Conservation (phyloP, 2,329 filamentous ascomycete genomes). For the Exophiala viscosa region DNA sequence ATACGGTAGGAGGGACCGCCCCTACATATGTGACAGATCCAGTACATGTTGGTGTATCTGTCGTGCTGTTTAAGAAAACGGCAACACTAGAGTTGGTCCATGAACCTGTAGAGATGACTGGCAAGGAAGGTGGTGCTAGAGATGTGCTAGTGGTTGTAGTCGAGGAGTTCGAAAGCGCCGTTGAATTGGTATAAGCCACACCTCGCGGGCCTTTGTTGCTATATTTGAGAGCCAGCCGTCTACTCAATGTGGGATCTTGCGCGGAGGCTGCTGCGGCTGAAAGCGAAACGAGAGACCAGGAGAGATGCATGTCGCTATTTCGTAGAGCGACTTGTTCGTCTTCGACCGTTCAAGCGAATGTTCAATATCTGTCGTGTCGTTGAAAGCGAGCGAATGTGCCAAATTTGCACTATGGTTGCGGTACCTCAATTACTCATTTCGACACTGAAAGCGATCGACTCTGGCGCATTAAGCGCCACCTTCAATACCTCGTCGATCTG, state of each 20-base stretch:
- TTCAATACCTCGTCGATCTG: neutral
- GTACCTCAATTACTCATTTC: neutral
- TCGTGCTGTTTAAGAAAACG: conserved; percentile 2
- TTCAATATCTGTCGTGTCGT: neutral
- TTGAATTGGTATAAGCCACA: conserved; percentile 12
- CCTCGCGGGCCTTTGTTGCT: conserved; percentile 1
- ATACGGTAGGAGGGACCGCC: conserved; percentile 25
- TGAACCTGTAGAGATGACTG: neutral
- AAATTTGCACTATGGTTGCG: neutral
- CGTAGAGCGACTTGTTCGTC: conserved; percentile 3
- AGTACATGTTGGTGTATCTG: conserved; percentile 13
- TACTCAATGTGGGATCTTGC: conserved; percentile 1
- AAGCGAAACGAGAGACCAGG: conserved; percentile 9
- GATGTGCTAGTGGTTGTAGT: neutral
- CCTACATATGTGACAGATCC: conserved; percentile 24
- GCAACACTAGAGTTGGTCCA: conserved; percentile 1
- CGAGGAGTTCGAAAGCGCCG: conserved; percentile 1
- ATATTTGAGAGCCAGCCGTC: conserved; percentile 6
- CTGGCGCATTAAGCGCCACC: neutral
- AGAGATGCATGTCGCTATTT: conserved; percentile 8
- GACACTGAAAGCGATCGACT: neutral
- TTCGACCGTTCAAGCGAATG: conserved; percentile 6
- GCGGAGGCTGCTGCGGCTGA: conserved; percentile 4
- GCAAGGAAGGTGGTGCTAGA: neutral
- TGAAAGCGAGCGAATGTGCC: neutral